These are phyloP conservation scores for Penstemon newberryi DNA, from an alignment of 257 asterid genomes.

Conservation along the genomic window DNA sequence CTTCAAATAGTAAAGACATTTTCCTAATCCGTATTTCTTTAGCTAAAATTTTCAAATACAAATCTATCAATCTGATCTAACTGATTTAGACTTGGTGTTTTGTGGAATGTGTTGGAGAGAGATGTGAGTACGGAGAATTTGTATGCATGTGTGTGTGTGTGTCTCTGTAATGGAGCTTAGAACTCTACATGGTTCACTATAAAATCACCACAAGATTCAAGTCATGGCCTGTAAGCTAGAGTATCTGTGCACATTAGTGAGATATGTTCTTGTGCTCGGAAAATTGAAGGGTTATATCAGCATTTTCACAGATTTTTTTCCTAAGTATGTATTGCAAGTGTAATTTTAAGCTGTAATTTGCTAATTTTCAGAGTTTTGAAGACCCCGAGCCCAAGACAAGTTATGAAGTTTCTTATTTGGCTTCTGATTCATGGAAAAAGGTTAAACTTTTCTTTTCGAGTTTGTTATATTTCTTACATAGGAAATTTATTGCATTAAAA, in stretches of 20 bases:
- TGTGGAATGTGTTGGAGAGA: constrained; percentile 6
- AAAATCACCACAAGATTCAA: neutral
- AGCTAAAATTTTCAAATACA: neutral
- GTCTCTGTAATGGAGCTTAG: neutral
- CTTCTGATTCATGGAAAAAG: constrained; percentile 72
- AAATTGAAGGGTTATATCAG: neutral
- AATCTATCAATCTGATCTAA: constrained; percentile 1
- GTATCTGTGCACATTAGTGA: neutral
- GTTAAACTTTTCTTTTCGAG: constrained; percentile 26
- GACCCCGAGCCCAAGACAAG: constrained; percentile 64
- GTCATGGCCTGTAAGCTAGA: neutral
- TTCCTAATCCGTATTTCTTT: neutral
- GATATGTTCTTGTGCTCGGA: neutral
- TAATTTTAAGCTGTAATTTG: constrained; percentile 12
- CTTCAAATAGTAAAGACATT: neutral
- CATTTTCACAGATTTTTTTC: constrained; percentile 3
- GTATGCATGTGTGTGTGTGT: neutral
- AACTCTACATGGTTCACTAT: neutral
- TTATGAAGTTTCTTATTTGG: constrained; percentile 71
- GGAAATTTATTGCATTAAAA: neutral
- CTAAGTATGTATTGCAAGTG: neutral
- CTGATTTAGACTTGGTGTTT: neutral
- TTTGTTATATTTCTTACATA: constrained; percentile 4
- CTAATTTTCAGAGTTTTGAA: constrained; percentile 54
- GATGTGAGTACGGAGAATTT: neutral